Percentiles rank a stretch among this genome's conserved stretches.
phyloP scores from a whole-genome alignment of 345 rosid species.

The Hibiscus mutabilis region DNA sequence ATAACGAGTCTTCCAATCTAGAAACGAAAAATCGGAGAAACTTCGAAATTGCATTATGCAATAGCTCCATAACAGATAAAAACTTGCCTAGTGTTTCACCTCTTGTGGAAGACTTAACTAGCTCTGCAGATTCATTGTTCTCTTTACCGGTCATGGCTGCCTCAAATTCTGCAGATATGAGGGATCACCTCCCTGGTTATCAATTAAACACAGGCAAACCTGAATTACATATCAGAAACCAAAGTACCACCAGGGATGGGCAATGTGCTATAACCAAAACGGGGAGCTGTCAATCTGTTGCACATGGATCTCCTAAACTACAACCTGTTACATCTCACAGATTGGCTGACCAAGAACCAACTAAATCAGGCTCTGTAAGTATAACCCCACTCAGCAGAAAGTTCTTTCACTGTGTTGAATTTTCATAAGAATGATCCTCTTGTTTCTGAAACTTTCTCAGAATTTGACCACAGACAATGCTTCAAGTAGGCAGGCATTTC shows the following conservation, averaged over 20 bases:
- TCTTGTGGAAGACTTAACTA: constrained; percentile 29
- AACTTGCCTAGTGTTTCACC: constrained; percentile 21
- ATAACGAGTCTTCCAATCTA: constrained; percentile 19
- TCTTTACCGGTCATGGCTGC: constrained; percentile 19
- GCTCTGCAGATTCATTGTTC: constrained; percentile 26
- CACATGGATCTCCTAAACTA: constrained; percentile 15
- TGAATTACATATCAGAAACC: constrained; percentile 24
- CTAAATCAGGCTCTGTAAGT: constrained; percentile 35
- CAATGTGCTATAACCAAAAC: constrained; percentile 5
- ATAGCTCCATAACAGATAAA: constrained; percentile 12
- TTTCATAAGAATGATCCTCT: constrained; percentile 11
- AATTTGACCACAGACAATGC: constrained; percentile 22
- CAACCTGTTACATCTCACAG: constrained; percentile 10
- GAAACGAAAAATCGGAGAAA: constrained; percentile 13
- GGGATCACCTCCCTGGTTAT: constrained; percentile 21
- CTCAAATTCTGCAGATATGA: constrained; percentile 23
- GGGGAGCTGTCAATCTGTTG: constrained; percentile 15
- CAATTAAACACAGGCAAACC: constrained; percentile 20
- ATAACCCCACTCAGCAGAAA: neutral
- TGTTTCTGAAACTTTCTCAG: constrained; percentile 24
- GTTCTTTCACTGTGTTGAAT: neutral
- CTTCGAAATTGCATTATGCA: constrained; percentile 11
- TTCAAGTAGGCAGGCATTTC: constrained; percentile 21
- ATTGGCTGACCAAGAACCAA: constrained; percentile 22
- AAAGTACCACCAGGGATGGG: constrained; percentile 11